Base-by-base conservation (phyloP, 2,329 filamentous ascomycete species). In the Ceratocystis cubensis region DNA sequence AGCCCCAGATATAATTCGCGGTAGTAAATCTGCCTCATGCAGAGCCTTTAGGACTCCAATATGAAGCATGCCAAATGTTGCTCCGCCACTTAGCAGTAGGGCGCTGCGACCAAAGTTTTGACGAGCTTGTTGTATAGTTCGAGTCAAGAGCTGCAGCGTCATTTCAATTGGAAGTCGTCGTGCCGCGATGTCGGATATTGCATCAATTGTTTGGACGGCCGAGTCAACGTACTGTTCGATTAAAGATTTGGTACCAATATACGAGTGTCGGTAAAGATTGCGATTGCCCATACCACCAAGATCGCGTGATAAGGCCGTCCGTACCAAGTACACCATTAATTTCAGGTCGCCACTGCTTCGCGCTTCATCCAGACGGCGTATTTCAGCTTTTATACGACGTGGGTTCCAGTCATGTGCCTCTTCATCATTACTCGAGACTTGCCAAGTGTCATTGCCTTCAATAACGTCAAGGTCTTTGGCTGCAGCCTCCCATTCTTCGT, bases 61-160 rank as follows among this genome's bases (percentile, higher is more conserved):
- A 73, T 96, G 91, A 68, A 89, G 89, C 89, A 96, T 95, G 50
- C 91, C 91, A 76, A 95, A 91, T 0, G 91, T 94, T 1, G 88
- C 91, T 1, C 91, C 91, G 6, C 91, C 91, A 3, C 91, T 95
- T 8, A 96, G 78, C 8, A 95, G 79, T 63, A 96, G 77, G 0
- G 90, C 91, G 69, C 87, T 94, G 69, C 91, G 82, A n/a, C 91
- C 91, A 72, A 91, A 95, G 45, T 88, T 88, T 72, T 92, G 88
- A 48, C 89, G 83, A 1, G 89, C 83, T 66, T 84, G 83, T 59
- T 92, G 75, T 69, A 94, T 79, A 66, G 85, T 84, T 65, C 92
- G 87, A 5, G 91, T 78, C 3, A 84, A 72, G 62, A 81, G 81
- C 28, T 78, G 82, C 56, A 84, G 78, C 63, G 87, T 84, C 46